Evolutionary conservation across 2,329 filamentous ascomycete species (phyloP), one percentile per base, ranked within the genome.

Genomic region (Trichothecium roseum): DNA sequence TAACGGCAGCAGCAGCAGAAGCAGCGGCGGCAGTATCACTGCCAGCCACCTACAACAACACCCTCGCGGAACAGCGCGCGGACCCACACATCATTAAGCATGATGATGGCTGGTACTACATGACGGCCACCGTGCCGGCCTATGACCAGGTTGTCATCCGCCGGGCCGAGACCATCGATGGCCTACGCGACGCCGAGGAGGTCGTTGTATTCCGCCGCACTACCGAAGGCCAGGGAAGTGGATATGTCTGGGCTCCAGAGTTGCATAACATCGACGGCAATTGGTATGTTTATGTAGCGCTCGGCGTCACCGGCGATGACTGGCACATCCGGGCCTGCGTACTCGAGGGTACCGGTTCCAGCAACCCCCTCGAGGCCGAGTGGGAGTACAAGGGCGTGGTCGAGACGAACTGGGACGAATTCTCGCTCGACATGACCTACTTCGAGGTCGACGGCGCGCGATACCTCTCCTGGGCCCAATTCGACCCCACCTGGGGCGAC

Each of bases 221-320:
- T 8, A 15, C 35, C 15, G 18, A 24, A 18, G 35, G 35, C 7
- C 35, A 13, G 7, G 35, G 35, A 13, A 37, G 35, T 27, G 35
- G 35, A 7, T 16, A 37, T 18, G 5, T 74, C 22, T 74, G 70
- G 70, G 70, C 70, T 0, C 70, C 70, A 1, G 70, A 74, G 52
- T 56, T 74, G 1, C 70, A 74, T 46, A 51, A 51, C 32, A 54
- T 74, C 18, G 51, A 62, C 27, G 64, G 62, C 1, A 58, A 59
- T 16, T 74, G 70, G 70, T 74, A 71, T 48, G 57, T 72, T 40
- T 73, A 73, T 49, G 42, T 66, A 57, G 47, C 64, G 54, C 3
- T 52, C 1, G 51, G 49, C 9, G 42, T 45, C 4, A 36, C n/a
- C 10, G 37, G 30, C 4, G 31, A 24, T 8, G 32, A 35, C 9